Conservation (phyloP, 1,139 yeast species). For the Pichia sp. region DNA sequence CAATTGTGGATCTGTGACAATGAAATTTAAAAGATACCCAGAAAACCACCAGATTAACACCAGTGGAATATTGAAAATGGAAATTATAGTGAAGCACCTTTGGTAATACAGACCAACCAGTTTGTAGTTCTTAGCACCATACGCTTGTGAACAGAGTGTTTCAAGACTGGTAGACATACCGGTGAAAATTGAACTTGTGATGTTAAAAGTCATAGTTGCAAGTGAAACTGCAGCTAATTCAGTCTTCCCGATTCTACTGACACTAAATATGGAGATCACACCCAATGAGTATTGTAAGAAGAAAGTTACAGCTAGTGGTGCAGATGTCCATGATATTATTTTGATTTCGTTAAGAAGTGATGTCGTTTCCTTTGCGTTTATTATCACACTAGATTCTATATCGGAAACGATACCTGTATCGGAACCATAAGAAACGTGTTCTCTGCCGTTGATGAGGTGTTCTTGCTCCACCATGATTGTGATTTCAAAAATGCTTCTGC, state of each 20-base stretch:
- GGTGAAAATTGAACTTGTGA: constrained; percentile 49
- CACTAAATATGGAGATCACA: constrained; percentile 50
- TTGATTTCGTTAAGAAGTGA: constrained; percentile 9
- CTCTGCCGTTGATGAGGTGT: background rate
- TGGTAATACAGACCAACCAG: constrained; percentile 44
- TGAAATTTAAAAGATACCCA: constrained; percentile 29
- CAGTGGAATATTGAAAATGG: constrained; percentile 35
- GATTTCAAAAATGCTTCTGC: too few relatives aligned
- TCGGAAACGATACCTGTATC: background rate
- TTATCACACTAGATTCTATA: background rate
- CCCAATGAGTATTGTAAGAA: constrained; percentile 50
- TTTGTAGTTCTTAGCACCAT: constrained; percentile 34
- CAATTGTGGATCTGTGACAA: constrained; percentile 37
- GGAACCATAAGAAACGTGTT: too few relatives aligned
- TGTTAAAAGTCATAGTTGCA: constrained; percentile 57
- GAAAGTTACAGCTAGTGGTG: constrained; percentile 50
- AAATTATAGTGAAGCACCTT: constrained; percentile 42
- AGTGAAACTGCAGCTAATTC: constrained; percentile 54
- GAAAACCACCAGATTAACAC: constrained; percentile 42
- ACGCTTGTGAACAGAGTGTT: constrained; percentile 55
- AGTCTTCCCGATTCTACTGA: constrained; percentile 53
- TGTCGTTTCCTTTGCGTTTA: background rate
- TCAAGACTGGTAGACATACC: constrained; percentile 58
- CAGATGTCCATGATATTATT: constrained; percentile 36
- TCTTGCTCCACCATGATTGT: too few relatives aligned